Percentiles rank a stretch among this genome's conserved stretches.
Evolutionary conservation across 306 rosid genomes (phyloP).

Genomic region (Trichosanthes cucumerina): DNA sequence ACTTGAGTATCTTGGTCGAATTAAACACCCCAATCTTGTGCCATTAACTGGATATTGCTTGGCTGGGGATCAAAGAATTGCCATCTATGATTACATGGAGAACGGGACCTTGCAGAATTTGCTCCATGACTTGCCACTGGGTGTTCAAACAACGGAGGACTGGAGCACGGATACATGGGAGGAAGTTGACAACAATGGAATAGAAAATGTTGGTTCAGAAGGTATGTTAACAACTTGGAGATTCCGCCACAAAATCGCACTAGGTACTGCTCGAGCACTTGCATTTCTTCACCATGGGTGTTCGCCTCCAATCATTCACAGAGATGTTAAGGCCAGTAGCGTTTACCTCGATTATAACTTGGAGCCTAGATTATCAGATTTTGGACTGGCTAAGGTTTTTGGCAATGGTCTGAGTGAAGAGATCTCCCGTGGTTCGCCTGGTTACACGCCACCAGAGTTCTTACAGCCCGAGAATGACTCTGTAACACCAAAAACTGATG

Average conservation of each 20-base stretch:
- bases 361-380: constrained; percentile 92
- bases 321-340: constrained; percentile 89
- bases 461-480: constrained; percentile 42
- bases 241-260: constrained; percentile 85
- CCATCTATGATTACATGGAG: constrained; percentile 97
- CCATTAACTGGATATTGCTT: constrained; percentile 94
- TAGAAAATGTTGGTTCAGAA: constrained; percentile 71
- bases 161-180: constrained; percentile 99
- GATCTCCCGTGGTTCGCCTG: constrained; percentile 59
- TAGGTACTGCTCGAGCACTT: constrained; percentile 87
- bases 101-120: constrained; percentile 93
- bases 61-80: constrained; percentile 96
- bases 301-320: constrained; percentile 86
- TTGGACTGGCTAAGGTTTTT: constrained; percentile 81
- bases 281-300: constrained; percentile 99
- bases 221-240: constrained; percentile 73
- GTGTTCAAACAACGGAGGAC: constrained; percentile 76
- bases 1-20: constrained; percentile 88
- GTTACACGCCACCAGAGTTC: constrained; percentile 86
- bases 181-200: constrained; percentile 48
- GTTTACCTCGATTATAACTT: constrained; percentile 79
- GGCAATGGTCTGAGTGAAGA: constrained; percentile 80
- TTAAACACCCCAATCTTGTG: constrained; percentile 92
- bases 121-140: constrained; percentile 90
- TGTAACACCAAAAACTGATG: constrained; percentile 83